A percentile compares a stretch with the other conserved stretches of the same genome.
phyloP scores from a whole-genome alignment of 2,329 filamentous ascomycete genomes.

The Trichoderma semiorbis region DNA sequence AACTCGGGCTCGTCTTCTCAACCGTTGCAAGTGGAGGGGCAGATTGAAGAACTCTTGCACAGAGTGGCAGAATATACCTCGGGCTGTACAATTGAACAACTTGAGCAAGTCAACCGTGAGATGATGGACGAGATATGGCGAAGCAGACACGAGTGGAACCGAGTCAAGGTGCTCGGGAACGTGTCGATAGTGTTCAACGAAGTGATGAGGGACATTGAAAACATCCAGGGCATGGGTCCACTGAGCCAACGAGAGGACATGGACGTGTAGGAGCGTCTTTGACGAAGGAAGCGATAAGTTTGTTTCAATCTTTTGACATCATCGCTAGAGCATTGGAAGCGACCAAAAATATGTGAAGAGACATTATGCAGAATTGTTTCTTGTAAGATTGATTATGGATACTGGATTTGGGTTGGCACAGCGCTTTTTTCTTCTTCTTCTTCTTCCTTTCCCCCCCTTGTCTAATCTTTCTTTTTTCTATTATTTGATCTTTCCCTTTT shows the following conservation, averaged over 20 bases:
- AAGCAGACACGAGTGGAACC: constrained; percentile 76
- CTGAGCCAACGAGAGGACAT: constrained; percentile 38
- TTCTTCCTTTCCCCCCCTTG: background rate
- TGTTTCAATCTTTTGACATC: background rate
- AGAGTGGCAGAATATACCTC: constrained; percentile 65
- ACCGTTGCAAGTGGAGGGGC: constrained; percentile 43
- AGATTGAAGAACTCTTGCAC: constrained; percentile 57
- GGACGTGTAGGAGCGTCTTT: constrained; percentile 10
- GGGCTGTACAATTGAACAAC: constrained; percentile 83
- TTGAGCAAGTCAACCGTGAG: constrained; percentile 88
- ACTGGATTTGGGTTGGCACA: constrained; percentile 5
- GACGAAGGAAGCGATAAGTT: constrained; percentile 17
- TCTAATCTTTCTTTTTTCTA: background rate
- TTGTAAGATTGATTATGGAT: constrained; percentile 13
- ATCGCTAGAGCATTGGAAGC: background rate
- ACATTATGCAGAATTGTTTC: background rate
- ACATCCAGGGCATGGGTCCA: constrained; percentile 43
- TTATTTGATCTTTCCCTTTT: background rate
- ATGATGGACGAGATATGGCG: constrained; percentile 91
- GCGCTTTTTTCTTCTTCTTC: constrained; percentile 18
- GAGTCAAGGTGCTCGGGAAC: constrained; percentile 64
- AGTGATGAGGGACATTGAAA: constrained; percentile 65
- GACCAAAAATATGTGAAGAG: background rate
- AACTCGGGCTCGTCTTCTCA: constrained; percentile 41
- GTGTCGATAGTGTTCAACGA: constrained; percentile 73